phyloP scores from a whole-genome alignment of 768 basidiomycete species.

The Brasilioporus rufonigricans region DNA sequence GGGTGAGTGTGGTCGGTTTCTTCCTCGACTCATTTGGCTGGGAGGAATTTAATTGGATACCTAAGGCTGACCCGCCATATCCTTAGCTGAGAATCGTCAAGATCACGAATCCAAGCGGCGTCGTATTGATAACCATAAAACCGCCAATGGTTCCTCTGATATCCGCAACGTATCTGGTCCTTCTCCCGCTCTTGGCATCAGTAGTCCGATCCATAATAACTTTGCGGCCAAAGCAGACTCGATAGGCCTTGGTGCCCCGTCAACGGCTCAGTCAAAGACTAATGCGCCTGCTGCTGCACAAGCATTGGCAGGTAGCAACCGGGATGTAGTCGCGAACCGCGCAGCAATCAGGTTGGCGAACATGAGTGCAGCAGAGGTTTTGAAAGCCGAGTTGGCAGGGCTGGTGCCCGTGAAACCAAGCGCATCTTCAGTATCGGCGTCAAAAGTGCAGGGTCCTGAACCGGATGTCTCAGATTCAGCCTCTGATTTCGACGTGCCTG shows the following conservation, averaged over 20 bases:
- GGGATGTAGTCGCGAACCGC: slow-evolving; percentile 86
- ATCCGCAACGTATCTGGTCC: slow-evolving; percentile 31
- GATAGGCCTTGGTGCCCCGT: slow-evolving; percentile 67
- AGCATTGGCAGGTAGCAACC: slow-evolving; percentile 83
- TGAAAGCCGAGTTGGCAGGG: slow-evolving; percentile 85
- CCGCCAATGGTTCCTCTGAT: slow-evolving; percentile 42
- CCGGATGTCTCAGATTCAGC: slow-evolving; percentile 25
- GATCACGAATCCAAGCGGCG: slow-evolving; percentile 89
- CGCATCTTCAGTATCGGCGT: slow-evolving; percentile 20
- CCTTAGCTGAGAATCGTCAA: slow-evolving; percentile 87
- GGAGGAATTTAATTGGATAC: slow-evolving; percentile 5
- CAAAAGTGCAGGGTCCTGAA: slow-evolving; percentile 36
- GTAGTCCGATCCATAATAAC: slow-evolving; percentile 45
- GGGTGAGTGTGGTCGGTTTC: slow-evolving; percentile 53
- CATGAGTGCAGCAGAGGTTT: slow-evolving; percentile 90
- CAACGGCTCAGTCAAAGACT: slow-evolving; percentile 55
- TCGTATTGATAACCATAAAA: slow-evolving; percentile 51
- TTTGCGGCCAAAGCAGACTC: slow-evolving; percentile 78
- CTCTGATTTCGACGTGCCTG: slow-evolving; percentile 35
- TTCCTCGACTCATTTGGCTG: slow-evolving; percentile 3
- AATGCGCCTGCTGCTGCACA: slow-evolving; percentile 62
- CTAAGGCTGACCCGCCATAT: slow-evolving; percentile 12
- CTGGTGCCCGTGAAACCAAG: slow-evolving; percentile 40
- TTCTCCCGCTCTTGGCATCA: slow-evolving; percentile 30
- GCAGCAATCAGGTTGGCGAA: slow-evolving; percentile 93